phyloP scores from a whole-genome alignment of 2,329 filamentous ascomycete species.

The Colletotrichum endophyticum region DNA sequence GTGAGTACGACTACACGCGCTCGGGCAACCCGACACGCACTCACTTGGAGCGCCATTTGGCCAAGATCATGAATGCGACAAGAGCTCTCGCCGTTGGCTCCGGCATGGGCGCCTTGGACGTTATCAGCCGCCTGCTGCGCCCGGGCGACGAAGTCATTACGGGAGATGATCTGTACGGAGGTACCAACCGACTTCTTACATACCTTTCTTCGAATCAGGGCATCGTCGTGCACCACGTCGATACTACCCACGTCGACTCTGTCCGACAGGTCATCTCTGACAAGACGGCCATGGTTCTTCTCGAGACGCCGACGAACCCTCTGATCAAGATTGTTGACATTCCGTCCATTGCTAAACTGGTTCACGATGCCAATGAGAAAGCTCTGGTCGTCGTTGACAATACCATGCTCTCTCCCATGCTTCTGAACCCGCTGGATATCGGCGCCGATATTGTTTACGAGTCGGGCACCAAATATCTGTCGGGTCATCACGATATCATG shows the following conservation, averaged over 20 bases:
- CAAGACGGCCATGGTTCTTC: constrained; percentile 93
- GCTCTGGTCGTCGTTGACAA: constrained; percentile 94
- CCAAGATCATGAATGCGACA: constrained; percentile 97
- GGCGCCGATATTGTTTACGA: constrained; percentile 98
- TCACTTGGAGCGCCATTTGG: constrained; percentile 93
- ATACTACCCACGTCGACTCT: constrained; percentile 80
- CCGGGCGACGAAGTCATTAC: constrained; percentile 97
- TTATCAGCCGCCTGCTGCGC: constrained; percentile 88
- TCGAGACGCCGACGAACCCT: constrained; percentile 97
- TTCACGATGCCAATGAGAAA: constrained; percentile 78
- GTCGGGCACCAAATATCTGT: constrained; percentile 96
- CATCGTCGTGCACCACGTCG: constrained; percentile 94
- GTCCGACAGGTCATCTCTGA: constrained; percentile 72
- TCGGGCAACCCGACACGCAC: constrained; percentile 97
- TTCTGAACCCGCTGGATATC: constrained; percentile 91
- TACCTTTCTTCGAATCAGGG: constrained; percentile 89
- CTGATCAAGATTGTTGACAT: constrained; percentile 98
- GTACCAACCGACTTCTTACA: constrained; percentile 90
- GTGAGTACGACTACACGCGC: constrained; percentile 97
- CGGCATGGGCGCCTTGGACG: constrained; percentile 96
- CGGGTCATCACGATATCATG: constrained; percentile 98
- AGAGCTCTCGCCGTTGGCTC: constrained; percentile 93
- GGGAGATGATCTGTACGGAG: constrained; percentile 95
- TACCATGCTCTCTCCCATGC: constrained; percentile 96
- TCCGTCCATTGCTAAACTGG: constrained; percentile 73